Evolutionary conservation across 2,329 filamentous ascomycete species (phyloP).

Genomic region (Ascochyta koolunga): DNA sequence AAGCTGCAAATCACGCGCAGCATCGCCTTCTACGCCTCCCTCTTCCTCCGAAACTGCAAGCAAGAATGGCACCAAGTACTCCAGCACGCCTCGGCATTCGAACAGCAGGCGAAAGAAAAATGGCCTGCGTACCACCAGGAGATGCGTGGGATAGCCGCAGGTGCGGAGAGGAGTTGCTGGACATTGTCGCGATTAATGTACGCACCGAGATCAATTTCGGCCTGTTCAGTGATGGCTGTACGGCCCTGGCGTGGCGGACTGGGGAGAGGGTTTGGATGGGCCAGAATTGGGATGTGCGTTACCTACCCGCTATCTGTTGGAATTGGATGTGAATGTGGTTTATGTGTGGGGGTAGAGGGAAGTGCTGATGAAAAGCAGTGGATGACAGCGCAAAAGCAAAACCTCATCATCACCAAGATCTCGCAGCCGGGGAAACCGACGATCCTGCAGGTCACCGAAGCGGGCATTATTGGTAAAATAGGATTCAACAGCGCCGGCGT

Average conservation of each 20-base stretch:
- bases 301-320: too few species aligned
- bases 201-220: slow-evolving; percentile 65
- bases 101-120: slow-evolving; percentile 50
- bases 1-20: slow-evolving; percentile 49
- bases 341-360: too few species aligned
- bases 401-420: slow-evolving; percentile 58
- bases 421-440: slow-evolving; percentile 52
- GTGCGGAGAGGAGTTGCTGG: slow-evolving; percentile 53
- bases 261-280: slow-evolving; percentile 51
- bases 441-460: slow-evolving; percentile 65
- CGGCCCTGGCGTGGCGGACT: slow-evolving; percentile 56
- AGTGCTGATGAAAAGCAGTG: too few species aligned
- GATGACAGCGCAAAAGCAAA: slow-evolving; percentile 57
- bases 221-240: slow-evolving; percentile 64
- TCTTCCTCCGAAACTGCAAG: slow-evolving; percentile 56
- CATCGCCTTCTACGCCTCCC: slow-evolving; percentile 55
- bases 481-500: slow-evolving; percentile 66
- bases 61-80: slow-evolving; percentile 56
- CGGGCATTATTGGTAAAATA: slow-evolving; percentile 69
- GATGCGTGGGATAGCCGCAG: slow-evolving; percentile 60
- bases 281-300: slow-evolving; percentile 64
- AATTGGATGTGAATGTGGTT: too few species aligned
- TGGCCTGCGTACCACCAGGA: slow-evolving; percentile 54
- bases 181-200: slow-evolving; percentile 65
- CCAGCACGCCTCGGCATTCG: slow-evolving; percentile 55